Base-by-base conservation (phyloP, 768 basidiomycete species). In the Calvatia gigantea region DNA sequence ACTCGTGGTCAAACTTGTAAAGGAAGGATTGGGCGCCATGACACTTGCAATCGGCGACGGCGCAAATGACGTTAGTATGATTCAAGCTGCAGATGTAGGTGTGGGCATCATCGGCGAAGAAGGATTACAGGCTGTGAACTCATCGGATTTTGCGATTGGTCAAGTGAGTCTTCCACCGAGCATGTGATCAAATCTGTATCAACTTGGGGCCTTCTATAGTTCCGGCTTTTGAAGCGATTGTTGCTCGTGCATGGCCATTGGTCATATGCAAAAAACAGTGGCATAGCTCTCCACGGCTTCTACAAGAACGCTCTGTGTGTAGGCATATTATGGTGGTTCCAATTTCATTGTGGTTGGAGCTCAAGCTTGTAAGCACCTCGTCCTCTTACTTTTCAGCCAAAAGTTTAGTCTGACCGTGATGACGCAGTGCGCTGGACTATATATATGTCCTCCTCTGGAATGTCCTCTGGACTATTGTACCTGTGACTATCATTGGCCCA, bases 51-150 rank as follows among this genome's bases (percentile, higher is more conserved):
- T 99, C 64, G 97, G 97, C 1, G 97, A 99, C 65, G 97, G 97
- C 51, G 97, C 97, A 42, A 98, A 99, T 69, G 95, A 99, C 68
- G 96, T 98, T 64, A 96, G 93, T 73, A 98, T 98, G 96, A 98
- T 98, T 56, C 96, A 98, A 78, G 94, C 96, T 54, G 97, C 97
- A 28, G 93, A 99, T 72, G 91, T 99, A 45, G 97, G 97, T 49
- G 87, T 99, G 56, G 97, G 97, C 60, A 98, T 99, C 56, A 87
- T 89, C 6, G 97, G 97, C 32, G 97, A 98, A 67, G 97, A 99
- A 65, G 97, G 97, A 63, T 75, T 99, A 8, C 97, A 98, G 69
- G 97, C 97, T 21, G 97, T 98, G 72, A 99, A 99, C 72, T 89
- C 95, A 32, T 96, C 94, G n/a, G 97, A 99, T 71, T 99, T 98